These are phyloP conservation scores for Pelargonium citronellum DNA, from an alignment of 441 rosid species.

Conservation along the genomic window DNA sequence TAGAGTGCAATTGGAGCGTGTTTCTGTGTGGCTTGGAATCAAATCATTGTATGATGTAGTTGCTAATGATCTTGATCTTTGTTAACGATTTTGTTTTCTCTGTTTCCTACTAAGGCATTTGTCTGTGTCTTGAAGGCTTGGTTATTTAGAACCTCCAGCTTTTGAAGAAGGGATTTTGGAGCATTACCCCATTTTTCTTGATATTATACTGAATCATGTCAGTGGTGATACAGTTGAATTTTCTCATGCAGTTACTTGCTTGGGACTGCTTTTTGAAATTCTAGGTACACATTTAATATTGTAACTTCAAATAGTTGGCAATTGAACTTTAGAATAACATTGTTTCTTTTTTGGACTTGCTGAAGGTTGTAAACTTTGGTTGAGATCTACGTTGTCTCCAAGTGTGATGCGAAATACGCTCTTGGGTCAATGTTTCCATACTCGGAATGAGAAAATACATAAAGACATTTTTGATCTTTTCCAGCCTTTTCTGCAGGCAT, in stretches of 20 bases:
- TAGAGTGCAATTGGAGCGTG: slow-evolving; percentile 63
- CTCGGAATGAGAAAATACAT: slow-evolving; percentile 85
- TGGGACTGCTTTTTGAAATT: slow-evolving; percentile 89
- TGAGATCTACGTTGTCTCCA: slow-evolving; percentile 92
- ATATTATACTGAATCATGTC: slow-evolving; percentile 84
- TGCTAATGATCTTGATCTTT: slow-evolving; percentile 28
- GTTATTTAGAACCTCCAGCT: slow-evolving; percentile 90
- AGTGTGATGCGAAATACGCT: slow-evolving; percentile 97
- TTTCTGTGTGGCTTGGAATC: slow-evolving; percentile 89
- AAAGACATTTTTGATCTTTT: slow-evolving; percentile 97
- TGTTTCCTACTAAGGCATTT: slow-evolving; percentile 25
- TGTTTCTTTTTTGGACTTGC: slow-evolving; percentile 22
- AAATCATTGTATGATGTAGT: slow-evolving; percentile 75
- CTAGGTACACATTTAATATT: slow-evolving; percentile 49
- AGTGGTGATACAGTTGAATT: slow-evolving; percentile 87
- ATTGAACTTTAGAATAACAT: slow-evolving; percentile 10
- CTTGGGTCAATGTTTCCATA: slow-evolving; percentile 98
- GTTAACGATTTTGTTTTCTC: slow-evolving; percentile 19
- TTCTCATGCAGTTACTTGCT: slow-evolving; percentile 82
- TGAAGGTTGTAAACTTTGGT: slow-evolving; percentile 97
- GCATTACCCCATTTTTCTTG: slow-evolving; percentile 91
- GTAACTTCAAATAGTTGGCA: neutral
- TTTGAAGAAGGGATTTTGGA: slow-evolving; percentile 96
- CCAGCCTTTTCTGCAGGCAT: slow-evolving; percentile 90
- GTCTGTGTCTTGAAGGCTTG: slow-evolving; percentile 63